These are phyloP conservation scores for Neltuma alba DNA, from an alignment of 306 rosid species.

Conservation along the genomic window DNA sequence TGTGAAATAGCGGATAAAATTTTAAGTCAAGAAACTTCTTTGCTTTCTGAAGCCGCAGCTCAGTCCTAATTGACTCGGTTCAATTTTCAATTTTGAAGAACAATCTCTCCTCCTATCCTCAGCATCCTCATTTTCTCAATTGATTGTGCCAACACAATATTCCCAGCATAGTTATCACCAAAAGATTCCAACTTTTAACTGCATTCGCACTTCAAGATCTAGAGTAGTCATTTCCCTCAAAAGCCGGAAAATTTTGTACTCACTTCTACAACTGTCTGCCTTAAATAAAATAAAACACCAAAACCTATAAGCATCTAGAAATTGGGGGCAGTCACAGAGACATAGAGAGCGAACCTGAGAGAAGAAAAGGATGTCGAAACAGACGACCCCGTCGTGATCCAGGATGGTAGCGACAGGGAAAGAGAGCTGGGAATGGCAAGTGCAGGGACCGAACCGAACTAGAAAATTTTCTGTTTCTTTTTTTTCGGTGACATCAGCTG, in stretches of 20 bases:
- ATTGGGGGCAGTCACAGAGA: neutral
- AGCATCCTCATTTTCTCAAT: conserved; percentile 2
- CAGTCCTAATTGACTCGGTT: neutral
- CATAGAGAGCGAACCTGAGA: neutral
- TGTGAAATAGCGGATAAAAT: neutral
- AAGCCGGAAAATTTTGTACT: neutral
- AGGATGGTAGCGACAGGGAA: no score
- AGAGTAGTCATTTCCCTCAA: neutral
- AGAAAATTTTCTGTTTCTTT: no score
- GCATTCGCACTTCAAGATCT: neutral
- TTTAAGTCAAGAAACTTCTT: neutral
- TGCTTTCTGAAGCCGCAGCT: neutral
- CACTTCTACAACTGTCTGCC: neutral
- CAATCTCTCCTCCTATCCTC: neutral
- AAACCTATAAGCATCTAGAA: neutral
- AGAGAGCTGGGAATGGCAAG: neutral
- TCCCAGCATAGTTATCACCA: neutral
- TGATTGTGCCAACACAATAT: neutral
- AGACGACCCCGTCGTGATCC: neutral
- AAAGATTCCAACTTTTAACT: neutral
- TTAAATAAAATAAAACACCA: neutral
- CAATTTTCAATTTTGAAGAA: neutral
- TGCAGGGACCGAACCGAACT: neutral
- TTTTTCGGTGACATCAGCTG: no score
- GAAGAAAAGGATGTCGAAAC: conserved; percentile 12